These are phyloP conservation scores for Pythium biforme DNA, from an alignment of 352 stramenopile genomes.

Conservation along the genomic window DNA sequence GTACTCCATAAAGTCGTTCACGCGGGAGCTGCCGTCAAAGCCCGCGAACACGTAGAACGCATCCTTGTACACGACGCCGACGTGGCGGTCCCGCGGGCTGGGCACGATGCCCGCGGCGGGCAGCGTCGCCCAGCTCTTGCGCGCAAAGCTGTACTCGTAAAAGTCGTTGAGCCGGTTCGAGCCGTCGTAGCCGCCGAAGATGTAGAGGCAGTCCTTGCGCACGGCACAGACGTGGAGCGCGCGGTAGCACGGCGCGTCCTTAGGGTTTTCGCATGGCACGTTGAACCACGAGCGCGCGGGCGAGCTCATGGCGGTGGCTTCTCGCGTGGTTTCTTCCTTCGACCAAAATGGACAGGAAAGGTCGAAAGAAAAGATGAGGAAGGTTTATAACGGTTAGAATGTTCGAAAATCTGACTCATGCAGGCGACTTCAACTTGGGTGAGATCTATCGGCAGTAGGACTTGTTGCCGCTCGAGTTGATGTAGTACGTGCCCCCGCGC, in stretches of 20 bases:
- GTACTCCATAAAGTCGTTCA: conserved; percentile 96
- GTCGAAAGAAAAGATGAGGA: background rate
- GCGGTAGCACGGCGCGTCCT: conserved; percentile 85
- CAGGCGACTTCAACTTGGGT: conserved; percentile 6
- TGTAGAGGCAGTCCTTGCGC: conserved; percentile 91
- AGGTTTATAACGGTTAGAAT: conserved; percentile 15
- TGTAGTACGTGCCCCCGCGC: conserved; percentile 2
- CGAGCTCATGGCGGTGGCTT: conserved; percentile 27
- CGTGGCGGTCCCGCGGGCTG: conserved; percentile 92
- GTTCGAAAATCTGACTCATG: too few species aligned
- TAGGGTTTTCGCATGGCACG: conserved; percentile 80
- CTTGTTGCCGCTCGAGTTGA: conserved; percentile 1
- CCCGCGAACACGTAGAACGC: conserved; percentile 95
- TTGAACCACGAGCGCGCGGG: conserved; percentile 64
- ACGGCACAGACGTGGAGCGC: conserved; percentile 93
- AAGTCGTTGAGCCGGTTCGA: conserved; percentile 93
- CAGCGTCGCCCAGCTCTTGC: conserved; percentile 75
- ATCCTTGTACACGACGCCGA: conserved; percentile 91
- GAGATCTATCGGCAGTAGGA: background rate
- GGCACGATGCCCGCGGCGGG: conserved; percentile 65
- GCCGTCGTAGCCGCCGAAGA: conserved; percentile 93
- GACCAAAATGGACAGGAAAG: background rate
- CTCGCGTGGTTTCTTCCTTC: background rate
- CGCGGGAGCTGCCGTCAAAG: conserved; percentile 91
- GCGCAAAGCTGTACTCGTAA: conserved; percentile 91